phyloP scores from a whole-genome alignment of 495 filamentous ascomycete genomes.

The Daldinia loculata region DNA sequence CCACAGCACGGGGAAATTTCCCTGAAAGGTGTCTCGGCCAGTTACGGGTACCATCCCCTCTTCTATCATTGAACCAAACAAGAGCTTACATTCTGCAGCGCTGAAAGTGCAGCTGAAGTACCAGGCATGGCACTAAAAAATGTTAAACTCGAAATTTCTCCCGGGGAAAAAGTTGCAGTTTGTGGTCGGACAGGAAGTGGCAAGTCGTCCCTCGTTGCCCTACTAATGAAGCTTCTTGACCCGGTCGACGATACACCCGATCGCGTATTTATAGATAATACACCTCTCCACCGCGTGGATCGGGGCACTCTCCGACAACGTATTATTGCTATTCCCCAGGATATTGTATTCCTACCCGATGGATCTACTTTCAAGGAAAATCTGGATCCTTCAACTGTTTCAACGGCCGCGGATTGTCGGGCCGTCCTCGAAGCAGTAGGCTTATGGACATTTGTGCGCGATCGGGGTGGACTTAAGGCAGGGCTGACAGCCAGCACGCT shows the following conservation, averaged over 20 bases:
- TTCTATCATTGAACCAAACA: neutral
- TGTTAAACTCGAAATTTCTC: slow-evolving; percentile 41
- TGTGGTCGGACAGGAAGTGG: slow-evolving; percentile 53
- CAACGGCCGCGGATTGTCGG: slow-evolving; percentile 51
- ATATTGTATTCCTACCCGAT: slow-evolving; percentile 55
- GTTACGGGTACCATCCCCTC: slow-evolving; percentile 28
- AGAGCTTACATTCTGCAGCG: slow-evolving; percentile 13
- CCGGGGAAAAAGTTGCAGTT: slow-evolving; percentile 51
- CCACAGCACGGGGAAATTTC: slow-evolving; percentile 39
- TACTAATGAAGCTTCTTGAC: slow-evolving; percentile 51
- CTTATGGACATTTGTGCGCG: slow-evolving; percentile 58
- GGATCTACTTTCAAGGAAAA: slow-evolving; percentile 52
- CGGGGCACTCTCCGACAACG: slow-evolving; percentile 39
- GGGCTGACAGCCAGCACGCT: slow-evolving; percentile 62
- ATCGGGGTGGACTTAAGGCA: slow-evolving; percentile 61
- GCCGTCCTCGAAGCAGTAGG: slow-evolving; percentile 59
- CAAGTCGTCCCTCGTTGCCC: slow-evolving; percentile 48
- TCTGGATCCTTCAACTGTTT: slow-evolving; percentile 51
- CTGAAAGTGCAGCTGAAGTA: slow-evolving; percentile 7
- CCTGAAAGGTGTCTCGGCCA: slow-evolving; percentile 44
- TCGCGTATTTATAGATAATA: slow-evolving; percentile 41
- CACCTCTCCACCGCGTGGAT: slow-evolving; percentile 42
- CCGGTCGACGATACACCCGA: slow-evolving; percentile 21
- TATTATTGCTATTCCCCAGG: slow-evolving; percentile 52
- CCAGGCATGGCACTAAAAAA: slow-evolving; percentile 35